Evolutionary conservation across 352 stramenopile species (phyloP).

Genomic region (Phytophthora pisi): DNA sequence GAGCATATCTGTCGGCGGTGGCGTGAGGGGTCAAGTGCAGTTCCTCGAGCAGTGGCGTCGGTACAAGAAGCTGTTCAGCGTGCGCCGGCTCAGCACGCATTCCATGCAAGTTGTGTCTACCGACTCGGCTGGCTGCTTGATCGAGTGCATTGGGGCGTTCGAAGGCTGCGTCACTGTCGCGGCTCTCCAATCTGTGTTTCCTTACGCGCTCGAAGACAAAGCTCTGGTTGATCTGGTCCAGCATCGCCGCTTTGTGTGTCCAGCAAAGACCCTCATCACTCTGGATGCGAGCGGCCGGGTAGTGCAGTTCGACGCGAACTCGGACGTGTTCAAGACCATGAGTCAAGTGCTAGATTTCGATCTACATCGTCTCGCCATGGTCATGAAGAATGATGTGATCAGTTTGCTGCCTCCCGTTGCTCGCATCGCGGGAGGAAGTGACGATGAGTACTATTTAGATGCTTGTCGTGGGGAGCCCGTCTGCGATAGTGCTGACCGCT

Average conservation of each 20-base stretch:
- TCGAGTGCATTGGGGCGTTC: slow-evolving; percentile 28
- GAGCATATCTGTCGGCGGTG: slow-evolving; percentile 17
- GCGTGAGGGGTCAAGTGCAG: slow-evolving; percentile 14
- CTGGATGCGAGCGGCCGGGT: slow-evolving; percentile 24
- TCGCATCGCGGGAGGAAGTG: neutral
- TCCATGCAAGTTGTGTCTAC: slow-evolving; percentile 25
- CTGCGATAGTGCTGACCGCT: neutral
- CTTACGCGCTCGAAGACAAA: slow-evolving; percentile 9
- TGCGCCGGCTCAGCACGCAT: slow-evolving; percentile 12
- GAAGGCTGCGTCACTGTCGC: slow-evolving; percentile 17
- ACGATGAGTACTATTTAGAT: neutral
- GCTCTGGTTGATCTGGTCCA: slow-evolving; percentile 13
- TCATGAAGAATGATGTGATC: slow-evolving; percentile 34
- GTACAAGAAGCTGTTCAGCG: slow-evolving; percentile 43
- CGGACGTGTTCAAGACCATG: slow-evolving; percentile 37
- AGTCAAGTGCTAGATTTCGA: slow-evolving; percentile 17
- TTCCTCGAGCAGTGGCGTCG: slow-evolving; percentile 48
- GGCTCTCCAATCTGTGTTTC: slow-evolving; percentile 21
- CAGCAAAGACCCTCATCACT: slow-evolving; percentile 32
- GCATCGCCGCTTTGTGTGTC: slow-evolving; percentile 12
- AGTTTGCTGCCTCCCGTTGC: slow-evolving; percentile 19
- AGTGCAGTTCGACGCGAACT: slow-evolving; percentile 31
- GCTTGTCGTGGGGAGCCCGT: neutral
- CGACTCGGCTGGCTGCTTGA: slow-evolving; percentile 14
- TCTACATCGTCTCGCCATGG: slow-evolving; percentile 1